Evolutionary conservation across 2,329 filamentous ascomycete species (phyloP), one percentile per base, ranked within the genome.

Genomic region (Pseudogymnoascus sp.): DNA sequence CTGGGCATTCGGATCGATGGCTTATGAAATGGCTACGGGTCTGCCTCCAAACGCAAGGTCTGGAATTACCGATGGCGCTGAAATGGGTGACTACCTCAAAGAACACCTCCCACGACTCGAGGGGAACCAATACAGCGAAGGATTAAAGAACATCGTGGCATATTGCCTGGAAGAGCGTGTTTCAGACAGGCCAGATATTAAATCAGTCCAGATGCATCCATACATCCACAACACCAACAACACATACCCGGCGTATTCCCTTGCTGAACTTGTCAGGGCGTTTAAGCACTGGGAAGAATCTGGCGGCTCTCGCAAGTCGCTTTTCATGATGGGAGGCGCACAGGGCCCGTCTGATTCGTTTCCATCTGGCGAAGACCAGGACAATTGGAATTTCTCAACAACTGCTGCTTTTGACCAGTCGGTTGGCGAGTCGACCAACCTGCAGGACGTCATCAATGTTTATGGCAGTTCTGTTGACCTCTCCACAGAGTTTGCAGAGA

Each of bases 1-100:
- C 59, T 94, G 90, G 90, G 89, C 90, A 1, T 92, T 90, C 71
- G 90, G 90, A 1, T 88, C 89, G 64, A 88, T 92, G 72, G 79
- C 91, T 1, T 91, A 84, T 68, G 90, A 94, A 73, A 89, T 93
- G 72, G 89, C 90, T 0, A 90, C 87, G 3, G 90, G 90, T 1
- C 76, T 86, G 15, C 89, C 89, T 2, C 90, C 90, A 0, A 88
- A 89, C 66, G 84, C 83, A 41, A 77, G 77, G 44, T 78, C 83
- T 54, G 82, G 78, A 64, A 78, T 78, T 66, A 61, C 36, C 2
- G 71, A 65, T 65, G 73, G 68, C 36, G 77, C 79, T 50, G 72
- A 80, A 36, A 75, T 79, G 7, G 82, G 82, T 29, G 80, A 76
- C 59, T 80, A 84, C 66, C 74, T 88, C 39, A 83, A 84, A 67